Base-by-base conservation (phyloP, 2,329 filamentous ascomycete genomes). In the Alternaria gansuensis region DNA sequence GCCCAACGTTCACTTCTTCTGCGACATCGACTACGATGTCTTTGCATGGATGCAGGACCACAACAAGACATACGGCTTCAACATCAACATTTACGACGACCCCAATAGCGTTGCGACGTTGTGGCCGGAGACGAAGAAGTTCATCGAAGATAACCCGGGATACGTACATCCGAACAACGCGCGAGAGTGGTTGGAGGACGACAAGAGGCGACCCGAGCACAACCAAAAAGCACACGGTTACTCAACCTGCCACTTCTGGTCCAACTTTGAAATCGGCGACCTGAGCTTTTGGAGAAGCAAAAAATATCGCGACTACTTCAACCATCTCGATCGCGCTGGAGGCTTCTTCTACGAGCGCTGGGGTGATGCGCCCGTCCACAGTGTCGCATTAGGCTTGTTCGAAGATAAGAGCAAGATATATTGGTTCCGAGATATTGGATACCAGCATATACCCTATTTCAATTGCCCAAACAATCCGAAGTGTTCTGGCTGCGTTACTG, bases 21-120 rank as follows among this genome's bases (percentile, higher is more conserved):
- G 95, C 83, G 92, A 98, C 71, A 85, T 99, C 62, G 95, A 99
- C 80, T 99, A 99, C 80, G 95, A 99, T 75, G 90, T 99, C 51
- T 99, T 99, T 84, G 89, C 91, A 64, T 99, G 92, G 82, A 97
- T 99, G 95, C 87, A 92, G 71, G 95, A 99, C 79, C 87, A 96
- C 82, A 97, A 99, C 83, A 97, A 98, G 81, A 98, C 94, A 4
- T 99, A 99, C 78, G 95, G 95, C 65, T 99, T 98, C 82, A 98
- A 94, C 64, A 96, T 99, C 81, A 97, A 92, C 79, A 87, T 99
- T 41, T 98, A 96, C 83, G 95, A 99, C 78, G 89, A 90, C 31
- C 92, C 95, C 11, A 84, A 92, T 72, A 94, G 91, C 40, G 91
- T 99, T 45, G 88, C 91, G 2, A 90, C 88, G 0, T 84, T 99